phyloP scores from a whole-genome alignment of 768 basidiomycete species.

The Termitomyces sp. region DNA sequence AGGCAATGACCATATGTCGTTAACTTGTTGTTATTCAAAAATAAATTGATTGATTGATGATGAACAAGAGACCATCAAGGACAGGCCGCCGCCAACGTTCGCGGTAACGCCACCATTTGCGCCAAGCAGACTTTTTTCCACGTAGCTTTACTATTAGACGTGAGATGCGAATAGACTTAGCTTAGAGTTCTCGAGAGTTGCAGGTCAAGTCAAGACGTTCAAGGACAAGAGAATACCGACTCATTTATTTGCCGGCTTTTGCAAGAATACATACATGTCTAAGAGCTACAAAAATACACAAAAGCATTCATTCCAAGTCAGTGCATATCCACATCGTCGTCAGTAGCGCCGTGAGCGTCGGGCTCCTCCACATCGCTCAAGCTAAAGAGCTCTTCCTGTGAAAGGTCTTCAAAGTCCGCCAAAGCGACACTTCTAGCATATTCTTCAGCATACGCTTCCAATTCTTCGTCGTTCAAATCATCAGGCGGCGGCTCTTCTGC shows the following conservation, averaged over 20 bases:
- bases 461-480: conserved; percentile 52
- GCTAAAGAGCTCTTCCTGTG: conserved; percentile 34
- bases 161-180: not conserved
- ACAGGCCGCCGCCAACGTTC: too few relatives aligned
- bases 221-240: not conserved
- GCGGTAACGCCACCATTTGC: not conserved
- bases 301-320: not conserved
- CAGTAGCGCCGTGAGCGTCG: conserved; percentile 1
- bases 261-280: conserved; percentile 1
- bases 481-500: conserved; percentile 30
- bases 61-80: not conserved
- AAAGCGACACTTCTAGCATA: conserved; percentile 31
- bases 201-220: not conserved
- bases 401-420: conserved; percentile 45
- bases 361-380: conserved; percentile 29
- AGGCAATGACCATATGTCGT: too few relatives aligned
- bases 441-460: conserved; percentile 57
- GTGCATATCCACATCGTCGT: conserved; percentile 25
- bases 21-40: not conserved
- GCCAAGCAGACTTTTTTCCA: not conserved
- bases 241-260: not conserved
- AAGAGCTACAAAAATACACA: not conserved
- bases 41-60: not conserved
- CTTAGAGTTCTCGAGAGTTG: not conserved
- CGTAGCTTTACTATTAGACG: conserved; percentile 2